Evolutionary conservation across 257 asterid species (phyloP).

Genomic region (Fraxinus americana): DNA sequence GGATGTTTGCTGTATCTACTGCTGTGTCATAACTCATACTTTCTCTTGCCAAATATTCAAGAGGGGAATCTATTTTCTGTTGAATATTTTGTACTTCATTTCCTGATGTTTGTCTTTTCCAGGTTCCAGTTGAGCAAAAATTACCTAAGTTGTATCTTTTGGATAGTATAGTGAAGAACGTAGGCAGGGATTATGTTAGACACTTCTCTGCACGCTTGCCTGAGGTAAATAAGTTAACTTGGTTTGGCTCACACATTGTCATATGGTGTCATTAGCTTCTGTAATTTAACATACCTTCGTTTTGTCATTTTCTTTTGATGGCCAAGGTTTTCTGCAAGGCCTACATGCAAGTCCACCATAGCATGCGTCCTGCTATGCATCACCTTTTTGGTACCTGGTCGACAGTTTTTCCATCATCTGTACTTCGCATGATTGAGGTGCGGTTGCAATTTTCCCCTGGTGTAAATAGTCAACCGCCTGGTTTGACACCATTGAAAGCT

Average conservation of each 20-base stretch:
- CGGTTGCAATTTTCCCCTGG: conserved; percentile 63
- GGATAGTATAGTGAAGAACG: conserved; percentile 96
- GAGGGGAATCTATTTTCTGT: not conserved
- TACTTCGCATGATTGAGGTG: conserved; percentile 73
- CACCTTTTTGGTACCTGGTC: conserved; percentile 95
- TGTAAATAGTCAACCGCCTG: conserved; percentile 58
- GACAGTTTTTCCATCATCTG: conserved; percentile 66
- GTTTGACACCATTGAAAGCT: conserved; percentile 53
- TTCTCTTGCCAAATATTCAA: not conserved
- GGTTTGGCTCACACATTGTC: not conserved
- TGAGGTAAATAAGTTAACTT: conserved; percentile 49
- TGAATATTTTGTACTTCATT: conserved; percentile 21
- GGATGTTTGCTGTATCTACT: not conserved
- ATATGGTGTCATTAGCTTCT: conserved; percentile 11
- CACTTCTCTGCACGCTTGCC: conserved; percentile 77
- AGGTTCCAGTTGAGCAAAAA: conserved; percentile 84
- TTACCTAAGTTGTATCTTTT: conserved; percentile 87
- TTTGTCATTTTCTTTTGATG: conserved; percentile 25
- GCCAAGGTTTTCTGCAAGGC: conserved; percentile 59
- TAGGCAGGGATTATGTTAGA: conserved; percentile 75
- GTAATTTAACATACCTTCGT: conserved; percentile 26
- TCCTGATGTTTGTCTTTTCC: conserved; percentile 35
- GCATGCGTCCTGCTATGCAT: conserved; percentile 76
- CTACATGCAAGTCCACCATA: conserved; percentile 62
- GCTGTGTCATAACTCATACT: not conserved